Evolutionary conservation across 345 rosid species (phyloP), one percentile per base, ranked within the genome.

Genomic region (Salix caprea): DNA sequence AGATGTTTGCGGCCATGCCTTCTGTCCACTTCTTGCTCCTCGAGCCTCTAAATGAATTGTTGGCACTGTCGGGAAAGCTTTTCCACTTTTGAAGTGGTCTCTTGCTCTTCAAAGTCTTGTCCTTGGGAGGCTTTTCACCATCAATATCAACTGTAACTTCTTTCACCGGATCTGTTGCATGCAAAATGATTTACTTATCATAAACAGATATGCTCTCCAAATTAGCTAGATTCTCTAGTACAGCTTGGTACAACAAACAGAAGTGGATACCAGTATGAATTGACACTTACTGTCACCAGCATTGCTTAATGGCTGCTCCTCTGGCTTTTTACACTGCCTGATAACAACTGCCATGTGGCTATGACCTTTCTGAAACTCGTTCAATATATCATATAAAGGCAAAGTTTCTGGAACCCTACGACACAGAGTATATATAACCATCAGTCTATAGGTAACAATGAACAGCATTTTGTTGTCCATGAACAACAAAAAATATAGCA

Each of bases 271-370:
- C n/a, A 18, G 7, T 3, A 50, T 54, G 60, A 36, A 4, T 15
- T 8, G 70, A 65, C n/a, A 73, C 88, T 84, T 85, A 89, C 96
- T 19, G 23, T 74, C 80, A 13, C 61, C 15, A 28, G 79, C 69
- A 69, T 74, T 80, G 39, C 72, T 75, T 71, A 32, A 28, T 8
- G 82, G 73, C 68, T 75, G 70, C 70, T 71, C 74, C 72, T 72
- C 86, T 7, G 28, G 70, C 77, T 78, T 88, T 79, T 85, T 84
- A 78, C 83, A 83, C 70, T 73, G 87, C 71, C 90, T 90, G 39
- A 91, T 91, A 60, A 93, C 94, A 78, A 93, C 95, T 70, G 98
- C 98, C 99, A 96, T 96, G 78, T 96, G 99, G 87, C 99, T 96
- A 70, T 92, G 99, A 67, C 99, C 99, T 85, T 96, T 96, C 81